Evolutionary conservation across 768 basidiomycete genomes (phyloP), one percentile per base, ranked within the genome.

Genomic region (Hericium coralloides): DNA sequence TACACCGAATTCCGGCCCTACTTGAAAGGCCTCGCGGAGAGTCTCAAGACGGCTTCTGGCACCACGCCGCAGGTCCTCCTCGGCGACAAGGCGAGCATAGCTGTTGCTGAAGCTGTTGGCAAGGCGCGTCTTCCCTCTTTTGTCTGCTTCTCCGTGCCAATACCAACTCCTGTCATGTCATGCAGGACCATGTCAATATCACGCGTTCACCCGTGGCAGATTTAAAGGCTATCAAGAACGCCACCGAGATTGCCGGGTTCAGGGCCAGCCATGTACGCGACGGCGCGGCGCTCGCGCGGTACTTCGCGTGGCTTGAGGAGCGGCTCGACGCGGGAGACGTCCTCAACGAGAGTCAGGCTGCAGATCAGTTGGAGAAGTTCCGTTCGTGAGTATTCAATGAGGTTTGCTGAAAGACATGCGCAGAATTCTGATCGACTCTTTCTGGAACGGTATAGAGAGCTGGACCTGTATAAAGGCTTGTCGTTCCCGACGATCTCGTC

Each of bases 271-370:
- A 99, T 66, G 83, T 95, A 36, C 81, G 95, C 10, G 95, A 98
- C 68, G 94, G 95, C 0, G 84, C 79, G 1, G 95, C 95, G 0
- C 76, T 98, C 49, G 83, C 81, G 8, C 80, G 86, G 14, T 99
- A 98, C 72, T 98, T 98, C 63, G 78, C 92, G 0, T 99, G 95
- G 97, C 76, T 99, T 1, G 93, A 98, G 69, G 88, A 93, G 59
- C 80, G 86, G 61, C 74, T 98, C 17, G 69, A 78, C 3, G 72
- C 77, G 7, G 89, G 84, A 0, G 74, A 73, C 17, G 76, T 74
- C 57, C 58, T 95, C 58, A 85, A 79, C 43, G 95, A 99, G 68
- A 84, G 84, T 60, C 79, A 92, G 58, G 95, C 81, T 12, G 87
- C 94, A 1, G 80, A 83, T 63, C 74, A 84, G 63, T 75, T 99